These are phyloP conservation scores for Linnemannia exigua DNA, from an alignment of 192 early-diverging fungal genomes.

Conservation along the genomic window DNA sequence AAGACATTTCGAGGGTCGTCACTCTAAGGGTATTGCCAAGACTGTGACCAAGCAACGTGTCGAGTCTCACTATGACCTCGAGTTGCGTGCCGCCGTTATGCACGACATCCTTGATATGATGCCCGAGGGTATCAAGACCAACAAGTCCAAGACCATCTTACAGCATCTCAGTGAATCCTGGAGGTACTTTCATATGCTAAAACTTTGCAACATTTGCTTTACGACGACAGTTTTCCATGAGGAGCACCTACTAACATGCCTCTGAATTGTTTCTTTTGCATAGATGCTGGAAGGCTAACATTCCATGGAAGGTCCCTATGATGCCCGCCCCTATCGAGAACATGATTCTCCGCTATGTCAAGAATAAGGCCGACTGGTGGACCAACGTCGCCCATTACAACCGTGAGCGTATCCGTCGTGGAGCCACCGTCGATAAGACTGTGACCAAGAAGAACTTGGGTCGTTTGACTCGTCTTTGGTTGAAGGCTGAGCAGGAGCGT, in stretches of 20 bases:
- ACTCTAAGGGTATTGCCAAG: constrained; percentile 97
- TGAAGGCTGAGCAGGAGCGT: constrained; percentile 99
- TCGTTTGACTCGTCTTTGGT: constrained; percentile 96
- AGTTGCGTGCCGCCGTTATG: constrained; percentile 98
- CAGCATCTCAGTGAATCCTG: constrained; percentile 97
- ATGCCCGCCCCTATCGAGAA: constrained; percentile 98
- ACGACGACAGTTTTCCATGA: too few relatives aligned
- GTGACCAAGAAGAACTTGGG: constrained; percentile 98
- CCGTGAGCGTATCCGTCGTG: constrained; percentile 97
- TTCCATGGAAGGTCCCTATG: constrained; percentile 99
- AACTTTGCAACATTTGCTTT: not conserved
- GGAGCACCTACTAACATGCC: not conserved
- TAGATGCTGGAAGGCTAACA: constrained; percentile 97
- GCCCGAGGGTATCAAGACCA: constrained; percentile 98
- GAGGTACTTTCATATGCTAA: constrained; percentile 58
- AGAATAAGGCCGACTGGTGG: constrained; percentile 99
- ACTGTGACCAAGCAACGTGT: constrained; percentile 99
- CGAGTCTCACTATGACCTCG: constrained; percentile 98
- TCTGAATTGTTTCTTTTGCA: constrained; percentile 8
- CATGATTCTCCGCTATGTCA: constrained; percentile 99
- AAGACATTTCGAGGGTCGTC: constrained; percentile 99
- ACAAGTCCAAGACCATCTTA: constrained; percentile 95
- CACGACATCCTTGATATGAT: constrained; percentile 99
- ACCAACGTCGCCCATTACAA: constrained; percentile 98
- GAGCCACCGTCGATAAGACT: constrained; percentile 99